Evolutionary conservation across 495 filamentous ascomycete genomes (phyloP).

Genomic region (Cercophora scortea): DNA sequence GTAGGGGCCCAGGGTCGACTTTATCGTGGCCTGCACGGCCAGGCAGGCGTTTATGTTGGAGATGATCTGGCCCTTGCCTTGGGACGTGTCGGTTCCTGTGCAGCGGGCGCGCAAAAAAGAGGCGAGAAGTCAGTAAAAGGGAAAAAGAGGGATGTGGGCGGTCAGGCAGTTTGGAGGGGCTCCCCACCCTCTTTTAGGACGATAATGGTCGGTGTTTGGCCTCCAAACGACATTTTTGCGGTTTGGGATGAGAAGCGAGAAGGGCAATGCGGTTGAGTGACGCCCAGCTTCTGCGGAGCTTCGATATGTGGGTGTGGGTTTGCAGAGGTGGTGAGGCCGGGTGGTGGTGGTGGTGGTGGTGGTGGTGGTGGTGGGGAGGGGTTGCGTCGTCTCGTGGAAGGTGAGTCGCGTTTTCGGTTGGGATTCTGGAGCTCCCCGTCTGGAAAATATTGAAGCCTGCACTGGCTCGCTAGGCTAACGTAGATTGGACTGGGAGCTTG

Average conservation of each 20-base stretch:
- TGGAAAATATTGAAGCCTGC: conserved; percentile 13
- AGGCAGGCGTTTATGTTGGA: conserved; percentile 98
- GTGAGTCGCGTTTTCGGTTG: background rate
- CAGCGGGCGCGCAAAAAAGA: background rate
- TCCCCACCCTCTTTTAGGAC: conserved; percentile 91
- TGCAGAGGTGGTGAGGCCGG: too few relatives aligned
- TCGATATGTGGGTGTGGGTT: background rate
- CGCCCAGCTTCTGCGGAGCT: background rate
- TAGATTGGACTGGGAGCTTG: background rate
- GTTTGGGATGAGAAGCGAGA: background rate
- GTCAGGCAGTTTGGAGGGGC: conserved; percentile 24
- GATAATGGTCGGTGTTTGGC: conserved; percentile 97
- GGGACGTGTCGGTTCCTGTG: conserved; percentile 89
- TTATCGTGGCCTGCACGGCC: conserved; percentile 93
- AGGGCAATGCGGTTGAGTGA: background rate
- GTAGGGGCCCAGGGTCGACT: conserved; percentile 93
- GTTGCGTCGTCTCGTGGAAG: background rate
- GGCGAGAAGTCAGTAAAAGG: conserved; percentile 14
- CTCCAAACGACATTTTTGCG: conserved; percentile 81
- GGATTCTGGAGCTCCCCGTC: background rate
- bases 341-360: background rate
- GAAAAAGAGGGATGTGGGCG: background rate
- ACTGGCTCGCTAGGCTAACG: background rate
- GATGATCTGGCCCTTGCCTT: conserved; percentile 94
- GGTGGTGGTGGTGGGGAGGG: too few relatives aligned